These are phyloP conservation scores for Sporothrix brasiliensis DNA, from an alignment of 2,329 filamentous ascomycete genomes.

Conservation along the genomic window DNA sequence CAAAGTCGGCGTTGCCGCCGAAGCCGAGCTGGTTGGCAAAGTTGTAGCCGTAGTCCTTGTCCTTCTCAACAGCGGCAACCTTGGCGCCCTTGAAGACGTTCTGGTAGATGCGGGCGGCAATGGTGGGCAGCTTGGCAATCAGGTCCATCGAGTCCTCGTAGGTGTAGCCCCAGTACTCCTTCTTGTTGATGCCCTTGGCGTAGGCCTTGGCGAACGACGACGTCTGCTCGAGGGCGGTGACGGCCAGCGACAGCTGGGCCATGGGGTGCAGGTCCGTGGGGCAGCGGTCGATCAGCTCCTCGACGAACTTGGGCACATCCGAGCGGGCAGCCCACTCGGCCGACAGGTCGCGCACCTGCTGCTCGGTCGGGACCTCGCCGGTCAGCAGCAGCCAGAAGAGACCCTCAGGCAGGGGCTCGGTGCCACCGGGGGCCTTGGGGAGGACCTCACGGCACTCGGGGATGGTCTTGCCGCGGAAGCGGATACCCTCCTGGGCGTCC, in stretches of 20 bases:
- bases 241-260: conserved; percentile 98
- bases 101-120: conserved; percentile 98
- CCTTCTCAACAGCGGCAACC: conserved; percentile 92
- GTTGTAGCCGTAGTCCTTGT: conserved; percentile 99
- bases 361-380: conserved; percentile 94
- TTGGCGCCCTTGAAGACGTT: conserved; percentile 99
- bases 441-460: conserved; percentile 98
- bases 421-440: conserved; percentile 93
- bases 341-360: conserved; percentile 97
- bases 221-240: conserved; percentile 97
- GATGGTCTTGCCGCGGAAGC: conserved; percentile 98
- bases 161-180: conserved; percentile 99
- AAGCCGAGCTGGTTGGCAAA: conserved; percentile 99
- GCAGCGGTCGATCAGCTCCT: conserved; percentile 99
- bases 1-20: conserved; percentile 90
- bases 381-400: conserved; percentile 99
- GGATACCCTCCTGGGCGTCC: conserved; percentile 98
- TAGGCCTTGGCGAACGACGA: conserved; percentile 98
- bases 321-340: conserved; percentile 98
- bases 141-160: conserved; percentile 99
- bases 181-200: conserved; percentile 98
- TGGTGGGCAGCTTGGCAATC: conserved; percentile 98
- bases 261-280: conserved; percentile 98
- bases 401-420: conserved; percentile 97
- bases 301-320: conserved; percentile 95